A percentile compares a stretch with the other conserved stretches of the same genome.
Evolutionary conservation across 495 filamentous ascomycete genomes (phyloP).

Genomic region (Daldinia bambusicola): DNA sequence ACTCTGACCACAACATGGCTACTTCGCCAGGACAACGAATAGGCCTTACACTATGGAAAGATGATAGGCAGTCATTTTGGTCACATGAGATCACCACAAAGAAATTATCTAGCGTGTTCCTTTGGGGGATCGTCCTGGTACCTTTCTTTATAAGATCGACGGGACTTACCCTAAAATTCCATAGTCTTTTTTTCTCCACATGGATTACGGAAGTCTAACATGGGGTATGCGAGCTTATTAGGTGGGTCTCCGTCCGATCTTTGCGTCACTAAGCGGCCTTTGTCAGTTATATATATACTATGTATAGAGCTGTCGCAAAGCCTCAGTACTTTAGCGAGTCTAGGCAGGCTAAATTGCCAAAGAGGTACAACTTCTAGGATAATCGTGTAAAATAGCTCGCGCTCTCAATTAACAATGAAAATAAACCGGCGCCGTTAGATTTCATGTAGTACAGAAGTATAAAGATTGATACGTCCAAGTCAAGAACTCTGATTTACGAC

Average conservation of each 20-base stretch:
- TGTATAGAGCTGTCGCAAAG: background rate
- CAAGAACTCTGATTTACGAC: too few species aligned
- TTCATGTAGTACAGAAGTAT: background rate
- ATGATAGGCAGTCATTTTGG: background rate
- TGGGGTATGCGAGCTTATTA: slow-evolving; percentile 9
- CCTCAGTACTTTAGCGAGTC: background rate
- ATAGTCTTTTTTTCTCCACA: background rate
- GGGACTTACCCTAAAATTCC: background rate
- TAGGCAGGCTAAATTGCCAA: background rate
- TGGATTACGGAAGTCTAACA: background rate
- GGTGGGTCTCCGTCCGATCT: background rate
- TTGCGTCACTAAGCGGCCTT: background rate
- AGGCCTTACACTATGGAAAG: background rate
- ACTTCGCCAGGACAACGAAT: background rate
- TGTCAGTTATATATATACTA: background rate
- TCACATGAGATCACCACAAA: background rate
- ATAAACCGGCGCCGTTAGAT: background rate
- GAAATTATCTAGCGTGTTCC: background rate
- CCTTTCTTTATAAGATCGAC: background rate
- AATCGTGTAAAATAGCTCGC: background rate
- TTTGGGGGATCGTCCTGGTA: background rate
- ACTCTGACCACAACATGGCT: background rate
- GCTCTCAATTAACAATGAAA: background rate
- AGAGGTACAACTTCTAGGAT: background rate
- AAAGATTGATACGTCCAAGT: background rate